Evolutionary conservation across 805 yeast genomes (phyloP), one percentile per base, ranked within the genome.

Genomic region (Yarrowia yakushimensis): DNA sequence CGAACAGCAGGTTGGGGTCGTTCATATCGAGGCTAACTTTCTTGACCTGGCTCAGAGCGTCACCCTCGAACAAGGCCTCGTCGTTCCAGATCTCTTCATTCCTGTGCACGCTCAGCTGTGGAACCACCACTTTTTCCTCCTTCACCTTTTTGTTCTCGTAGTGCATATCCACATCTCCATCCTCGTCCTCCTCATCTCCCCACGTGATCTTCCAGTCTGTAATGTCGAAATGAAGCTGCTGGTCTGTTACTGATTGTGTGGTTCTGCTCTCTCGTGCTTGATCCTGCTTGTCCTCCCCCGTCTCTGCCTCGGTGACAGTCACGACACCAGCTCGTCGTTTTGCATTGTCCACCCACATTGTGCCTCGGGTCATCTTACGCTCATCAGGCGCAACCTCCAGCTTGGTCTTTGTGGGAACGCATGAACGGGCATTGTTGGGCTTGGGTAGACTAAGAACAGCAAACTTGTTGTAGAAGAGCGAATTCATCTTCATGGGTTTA

Each of bases 1-100:
- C 81, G 66, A 94, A 86, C 41, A 93, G 73, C 63, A 94, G 75
- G 61, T 85, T 80, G 13, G 94, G 88, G 73, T 94, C 99, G 70
- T 92, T 94, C 86, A 91, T 81, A 73, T 93, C 96, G 45, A 94
- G 74, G 66, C 79, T 79, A 20, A 73, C 70, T 60, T 66, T 60
- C 34, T 67, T 69, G 5, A 48, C 45, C 15, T 67, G 60, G 4
- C 67, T 63, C 27, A 64, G 60, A 71, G 77, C 60, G 23, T 77
- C 79, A 1, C 97, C 98, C 41, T 88, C 86, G 60, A 92, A 82
- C n/a, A 94, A 80, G 65, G 81, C 78, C 27, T 85, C 88, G 68
- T 88, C 93, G 17, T 70, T 75, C 61, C 61, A 55, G 2, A 9
- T 6, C 28, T 41, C 61, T 17, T 50, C 59, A 13, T 23, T 36